Evolutionary conservation across 768 basidiomycete species (phyloP).

Genomic region (Cystofilobasidium ferigula): DNA sequence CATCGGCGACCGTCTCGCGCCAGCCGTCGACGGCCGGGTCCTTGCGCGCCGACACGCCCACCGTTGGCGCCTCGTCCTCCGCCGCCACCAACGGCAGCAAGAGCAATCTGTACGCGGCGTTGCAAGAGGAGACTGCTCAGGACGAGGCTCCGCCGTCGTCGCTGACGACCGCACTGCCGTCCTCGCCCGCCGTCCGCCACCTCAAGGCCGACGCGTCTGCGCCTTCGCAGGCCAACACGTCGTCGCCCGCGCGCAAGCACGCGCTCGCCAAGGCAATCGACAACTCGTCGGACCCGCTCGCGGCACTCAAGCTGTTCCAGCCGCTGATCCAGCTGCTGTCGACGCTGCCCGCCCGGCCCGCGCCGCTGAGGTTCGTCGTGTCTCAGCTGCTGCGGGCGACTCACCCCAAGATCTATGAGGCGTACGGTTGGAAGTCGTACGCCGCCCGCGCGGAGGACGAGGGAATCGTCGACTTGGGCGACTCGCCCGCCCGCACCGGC

Average conservation of each 20-base stretch:
- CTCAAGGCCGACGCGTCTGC: neutral
- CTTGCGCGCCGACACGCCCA: neutral
- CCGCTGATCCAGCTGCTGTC: constrained; percentile 18
- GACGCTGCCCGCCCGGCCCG: constrained; percentile 7
- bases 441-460: constrained; percentile 2
- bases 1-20: too few species aligned
- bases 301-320: constrained; percentile 4
- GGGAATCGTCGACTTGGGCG: constrained; percentile 14
- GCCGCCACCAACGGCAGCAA: neutral
- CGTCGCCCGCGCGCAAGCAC: constrained; percentile 15
- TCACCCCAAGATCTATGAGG: constrained; percentile 13
- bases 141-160: neutral
- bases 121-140: neutral
- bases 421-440: constrained; percentile 16
- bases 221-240: neutral
- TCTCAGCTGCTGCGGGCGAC: constrained; percentile 11
- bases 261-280: constrained; percentile 7
- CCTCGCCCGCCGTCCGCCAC: neutral
- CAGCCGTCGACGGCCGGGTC: neutral
- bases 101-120: neutral
- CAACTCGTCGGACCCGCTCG: neutral
- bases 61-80: neutral
- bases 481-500: neutral
- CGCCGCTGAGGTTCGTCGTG: constrained; percentile 19
- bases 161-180: neutral